Conservation (phyloP, 352 stramenopile species). For the Thraustotheca clavata region DNA sequence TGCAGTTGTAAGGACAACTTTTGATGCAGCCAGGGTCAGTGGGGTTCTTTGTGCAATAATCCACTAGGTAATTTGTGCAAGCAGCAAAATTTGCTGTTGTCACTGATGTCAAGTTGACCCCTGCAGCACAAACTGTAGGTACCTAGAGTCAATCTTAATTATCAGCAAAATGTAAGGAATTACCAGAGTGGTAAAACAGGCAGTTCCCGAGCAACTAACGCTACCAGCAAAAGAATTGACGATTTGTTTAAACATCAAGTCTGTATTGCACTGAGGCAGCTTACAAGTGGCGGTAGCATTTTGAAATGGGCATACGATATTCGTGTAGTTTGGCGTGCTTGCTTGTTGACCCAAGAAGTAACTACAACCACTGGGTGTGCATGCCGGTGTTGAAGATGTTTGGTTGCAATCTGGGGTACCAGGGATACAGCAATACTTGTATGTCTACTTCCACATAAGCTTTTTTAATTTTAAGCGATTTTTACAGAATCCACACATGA, state of each 20-base stretch:
- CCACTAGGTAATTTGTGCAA: background rate
- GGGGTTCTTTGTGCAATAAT: constrained; percentile 5
- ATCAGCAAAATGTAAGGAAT: background rate
- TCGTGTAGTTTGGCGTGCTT: background rate
- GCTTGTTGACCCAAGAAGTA: background rate
- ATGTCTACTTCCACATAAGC: background rate
- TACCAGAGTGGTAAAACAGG: background rate
- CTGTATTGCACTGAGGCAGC: background rate
- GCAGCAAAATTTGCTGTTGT: background rate
- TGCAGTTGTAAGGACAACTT: constrained; percentile 16
- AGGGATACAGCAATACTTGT: constrained; percentile 8
- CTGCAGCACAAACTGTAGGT: background rate
- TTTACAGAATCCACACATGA: background rate
- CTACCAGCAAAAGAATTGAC: constrained; percentile 12
- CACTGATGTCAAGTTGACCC: background rate
- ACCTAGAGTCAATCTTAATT: background rate
- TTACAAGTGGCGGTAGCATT: background rate
- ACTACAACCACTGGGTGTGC: constrained; percentile 14
- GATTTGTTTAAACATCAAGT: constrained; percentile 5
- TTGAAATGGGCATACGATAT: constrained; percentile 6
- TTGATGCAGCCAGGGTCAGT: background rate
- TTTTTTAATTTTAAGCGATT: background rate
- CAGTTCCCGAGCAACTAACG: background rate
- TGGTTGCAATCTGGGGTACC: constrained; percentile 5
- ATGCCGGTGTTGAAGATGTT: background rate